Evolutionary conservation across 2,329 filamentous ascomycete species (phyloP).

Genomic region (Aureobasidium sp.): DNA sequence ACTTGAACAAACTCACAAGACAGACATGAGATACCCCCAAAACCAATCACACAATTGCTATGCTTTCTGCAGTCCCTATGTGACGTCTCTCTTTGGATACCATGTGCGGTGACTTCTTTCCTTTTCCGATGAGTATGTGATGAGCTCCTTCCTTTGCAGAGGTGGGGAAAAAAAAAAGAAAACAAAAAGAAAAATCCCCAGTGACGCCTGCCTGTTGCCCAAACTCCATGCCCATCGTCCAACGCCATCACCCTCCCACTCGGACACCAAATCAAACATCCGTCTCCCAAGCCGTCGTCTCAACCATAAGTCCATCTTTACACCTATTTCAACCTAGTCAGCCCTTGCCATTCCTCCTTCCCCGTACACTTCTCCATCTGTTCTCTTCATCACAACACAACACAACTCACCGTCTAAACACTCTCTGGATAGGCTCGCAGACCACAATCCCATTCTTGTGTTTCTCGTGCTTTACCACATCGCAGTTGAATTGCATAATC

Average conservation of each 20-base stretch:
- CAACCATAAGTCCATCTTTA: slow-evolving; percentile 47
- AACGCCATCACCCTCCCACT: not conserved
- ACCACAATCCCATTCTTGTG: slow-evolving; percentile 32
- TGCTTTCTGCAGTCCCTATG: not conserved
- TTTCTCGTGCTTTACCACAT: slow-evolving; percentile 38
- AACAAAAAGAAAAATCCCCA: not conserved
- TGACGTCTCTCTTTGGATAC: no score
- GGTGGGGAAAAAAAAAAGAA: not conserved
- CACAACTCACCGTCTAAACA: slow-evolving; percentile 45
- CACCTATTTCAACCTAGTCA: slow-evolving; percentile 30
- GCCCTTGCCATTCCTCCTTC: not conserved
- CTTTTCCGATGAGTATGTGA: not conserved
- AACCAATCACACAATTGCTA: not conserved
- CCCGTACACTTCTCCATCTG: not conserved
- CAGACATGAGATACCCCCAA: not conserved
- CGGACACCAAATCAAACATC: not conserved
- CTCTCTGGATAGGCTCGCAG: slow-evolving; percentile 49
- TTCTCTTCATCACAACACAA: not conserved
- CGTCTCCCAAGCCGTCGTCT: slow-evolving; percentile 52
- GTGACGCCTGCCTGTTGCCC: not conserved
- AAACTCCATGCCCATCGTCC: not conserved
- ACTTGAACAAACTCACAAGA: not conserved
- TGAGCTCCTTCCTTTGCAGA: not conserved
- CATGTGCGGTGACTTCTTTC: not conserved
- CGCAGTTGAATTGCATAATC: slow-evolving; percentile 54